These are phyloP conservation scores for Phytopythium boreale DNA, from an alignment of 352 stramenopile genomes.

Conservation along the genomic window DNA sequence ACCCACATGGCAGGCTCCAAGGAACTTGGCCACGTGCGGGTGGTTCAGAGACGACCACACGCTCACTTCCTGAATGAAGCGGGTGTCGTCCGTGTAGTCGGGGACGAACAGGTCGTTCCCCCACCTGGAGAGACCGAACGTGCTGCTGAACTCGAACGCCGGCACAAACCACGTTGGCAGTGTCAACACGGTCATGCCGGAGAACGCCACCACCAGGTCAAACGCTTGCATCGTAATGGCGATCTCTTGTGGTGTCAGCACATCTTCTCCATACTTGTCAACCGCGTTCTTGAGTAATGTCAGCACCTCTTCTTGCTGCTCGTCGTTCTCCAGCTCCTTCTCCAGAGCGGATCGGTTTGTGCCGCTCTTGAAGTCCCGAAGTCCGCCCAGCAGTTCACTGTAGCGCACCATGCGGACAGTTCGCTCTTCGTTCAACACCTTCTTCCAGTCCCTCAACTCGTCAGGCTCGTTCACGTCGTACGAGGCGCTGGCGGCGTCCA, in stretches of 20 bases:
- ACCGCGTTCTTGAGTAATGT: neutral
- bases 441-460: neutral
- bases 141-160: neutral
- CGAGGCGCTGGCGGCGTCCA: neutral
- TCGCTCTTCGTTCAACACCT: neutral
- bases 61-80: neutral
- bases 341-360: too few relatives aligned
- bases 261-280: neutral
- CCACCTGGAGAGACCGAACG: neutral
- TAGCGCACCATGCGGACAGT: neutral
- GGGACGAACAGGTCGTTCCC: neutral
- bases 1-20: neutral
- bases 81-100: neutral
- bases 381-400: too few relatives aligned
- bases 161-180: conserved; percentile 2
- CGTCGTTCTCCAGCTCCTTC: neutral
- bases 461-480: neutral
- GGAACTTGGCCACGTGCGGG: conserved; percentile 1
- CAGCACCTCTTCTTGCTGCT: neutral
- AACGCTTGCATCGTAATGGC: neutral
- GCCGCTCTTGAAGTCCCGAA: too few relatives aligned
- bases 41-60: neutral
- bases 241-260: neutral
- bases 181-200: neutral
- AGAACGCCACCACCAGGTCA: neutral